Percentiles rank a stretch among this genome's conserved stretches.
Evolutionary conservation across 768 basidiomycete genomes (phyloP).

Genomic region (Leccinum longicurvipes): DNA sequence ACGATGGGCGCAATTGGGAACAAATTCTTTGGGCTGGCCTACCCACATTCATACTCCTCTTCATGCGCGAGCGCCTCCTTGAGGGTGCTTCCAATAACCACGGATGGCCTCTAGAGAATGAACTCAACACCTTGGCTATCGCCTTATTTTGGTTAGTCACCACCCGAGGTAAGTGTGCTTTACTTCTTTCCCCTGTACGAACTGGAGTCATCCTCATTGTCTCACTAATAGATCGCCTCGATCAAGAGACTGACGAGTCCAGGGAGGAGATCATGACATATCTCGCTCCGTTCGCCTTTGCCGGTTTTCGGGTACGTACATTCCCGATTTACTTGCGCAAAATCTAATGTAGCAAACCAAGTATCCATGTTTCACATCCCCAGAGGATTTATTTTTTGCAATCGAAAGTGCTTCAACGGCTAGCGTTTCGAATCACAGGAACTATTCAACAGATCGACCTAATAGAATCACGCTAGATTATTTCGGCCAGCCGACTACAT

Average conservation of each 20-base stretch:
- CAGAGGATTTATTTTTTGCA: conserved; percentile 34
- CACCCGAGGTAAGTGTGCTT: conserved; percentile 23
- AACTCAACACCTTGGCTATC: conserved; percentile 44
- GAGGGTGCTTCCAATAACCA: conserved; percentile 36
- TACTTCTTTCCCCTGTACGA: neutral
- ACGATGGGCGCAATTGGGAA: conserved; percentile 46
- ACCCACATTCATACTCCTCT: conserved; percentile 38
- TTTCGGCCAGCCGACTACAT: conserved; percentile 38
- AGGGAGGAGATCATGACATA: conserved; percentile 34
- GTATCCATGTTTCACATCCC: conserved; percentile 39
- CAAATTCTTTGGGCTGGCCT: conserved; percentile 46
- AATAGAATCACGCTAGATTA: conserved; percentile 35
- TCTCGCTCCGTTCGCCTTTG: conserved; percentile 46
- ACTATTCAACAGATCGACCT: conserved; percentile 31
- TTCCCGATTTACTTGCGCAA: neutral
- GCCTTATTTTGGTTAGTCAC: conserved; percentile 47
- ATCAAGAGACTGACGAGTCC: conserved; percentile 33
- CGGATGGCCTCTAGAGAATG: conserved; percentile 50
- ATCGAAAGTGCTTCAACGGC: conserved; percentile 10
- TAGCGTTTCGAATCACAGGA: conserved; percentile 21
- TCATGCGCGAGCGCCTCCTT: conserved; percentile 39
- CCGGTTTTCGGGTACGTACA: conserved; percentile 46
- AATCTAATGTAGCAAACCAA: conserved; percentile 13
- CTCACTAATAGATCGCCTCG: conserved; percentile 14
- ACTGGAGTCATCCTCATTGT: neutral